A percentile compares a stretch with the other conserved stretches of the same genome.
These are phyloP conservation scores for Fusarium austroafricanum DNA, from an alignment of 2,329 filamentous ascomycete genomes.

Conservation along the genomic window DNA sequence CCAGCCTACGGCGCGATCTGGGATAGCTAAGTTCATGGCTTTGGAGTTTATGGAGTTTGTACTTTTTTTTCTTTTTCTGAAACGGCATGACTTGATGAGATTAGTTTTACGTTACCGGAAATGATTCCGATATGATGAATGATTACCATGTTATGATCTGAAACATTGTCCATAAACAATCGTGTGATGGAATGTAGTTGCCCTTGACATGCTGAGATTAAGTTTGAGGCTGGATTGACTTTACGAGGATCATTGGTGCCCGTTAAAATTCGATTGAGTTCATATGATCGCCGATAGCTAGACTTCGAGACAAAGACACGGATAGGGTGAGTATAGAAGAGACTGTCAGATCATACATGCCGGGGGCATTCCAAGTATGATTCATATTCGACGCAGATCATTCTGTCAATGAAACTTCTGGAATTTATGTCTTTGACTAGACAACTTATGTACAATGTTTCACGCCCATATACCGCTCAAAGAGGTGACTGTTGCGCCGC, in stretches of 20 bases:
- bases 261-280: constrained; percentile 25
- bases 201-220: constrained; percentile 19
- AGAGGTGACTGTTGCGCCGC: not conserved
- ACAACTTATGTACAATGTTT: not conserved
- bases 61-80: not conserved
- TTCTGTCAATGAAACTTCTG: not conserved
- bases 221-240: constrained; percentile 11
- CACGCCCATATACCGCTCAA: not conserved
- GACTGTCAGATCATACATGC: not conserved
- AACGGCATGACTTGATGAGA: not conserved
- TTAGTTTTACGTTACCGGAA: not conserved
- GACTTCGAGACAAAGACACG: not conserved
- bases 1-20: constrained; percentile 80
- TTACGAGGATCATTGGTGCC: not conserved
- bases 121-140: constrained; percentile 16
- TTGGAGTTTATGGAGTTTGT: not conserved
- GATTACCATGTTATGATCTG: constrained; percentile 8
- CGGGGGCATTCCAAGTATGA: not conserved
- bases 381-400: not conserved
- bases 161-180: constrained; percentile 1
- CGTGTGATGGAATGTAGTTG: constrained; percentile 7
- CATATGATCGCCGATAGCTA: constrained; percentile 4
- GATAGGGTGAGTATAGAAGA: constrained; percentile 4
- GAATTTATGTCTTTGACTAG: no score
- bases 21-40: constrained; percentile 58